Conservation (phyloP, 176 grass and related monocot genomes). For the Oryza punctata region DNA sequence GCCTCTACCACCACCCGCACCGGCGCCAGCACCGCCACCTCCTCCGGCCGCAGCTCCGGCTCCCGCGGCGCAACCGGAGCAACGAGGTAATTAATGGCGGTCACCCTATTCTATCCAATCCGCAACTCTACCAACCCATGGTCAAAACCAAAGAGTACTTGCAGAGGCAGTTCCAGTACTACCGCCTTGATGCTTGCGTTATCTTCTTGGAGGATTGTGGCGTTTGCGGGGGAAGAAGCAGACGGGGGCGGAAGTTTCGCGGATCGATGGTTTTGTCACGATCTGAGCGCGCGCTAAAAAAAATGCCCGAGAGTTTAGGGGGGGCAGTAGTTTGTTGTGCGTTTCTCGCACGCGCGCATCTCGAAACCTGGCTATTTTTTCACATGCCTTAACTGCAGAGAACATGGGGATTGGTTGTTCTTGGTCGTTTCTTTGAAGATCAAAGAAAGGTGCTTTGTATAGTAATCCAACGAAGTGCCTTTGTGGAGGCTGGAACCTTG, state of each 20-base stretch:
- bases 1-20: not conserved
- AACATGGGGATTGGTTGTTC: not conserved
- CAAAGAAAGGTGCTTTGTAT: conserved; percentile 36
- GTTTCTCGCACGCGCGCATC: conserved; percentile 35
- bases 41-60: not conserved
- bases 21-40: conserved; percentile 32
- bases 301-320: conserved; percentile 10
- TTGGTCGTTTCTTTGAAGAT: conserved; percentile 27
- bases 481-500: conserved; percentile 49
- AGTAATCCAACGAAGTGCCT: conserved; percentile 38
- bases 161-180: not conserved
- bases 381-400: conserved; percentile 12
- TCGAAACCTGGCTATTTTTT: conserved; percentile 12
- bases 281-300: conserved; percentile 16
- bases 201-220: conserved; percentile 27
- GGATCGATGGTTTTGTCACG: conserved; percentile 37
- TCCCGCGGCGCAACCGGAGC: not conserved
- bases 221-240: not conserved
- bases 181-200: conserved; percentile 30
- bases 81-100: conserved; percentile 30
- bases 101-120: conserved; percentile 3
- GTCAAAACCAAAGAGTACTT: conserved; percentile 26
- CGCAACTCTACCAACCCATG: not conserved
- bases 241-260: conserved; percentile 6
- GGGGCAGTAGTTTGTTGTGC: not conserved